Evolutionary conservation across 2,329 filamentous ascomycete species (phyloP), one percentile per base, ranked within the genome.

Genomic region (Aureobasidium sp.): DNA sequence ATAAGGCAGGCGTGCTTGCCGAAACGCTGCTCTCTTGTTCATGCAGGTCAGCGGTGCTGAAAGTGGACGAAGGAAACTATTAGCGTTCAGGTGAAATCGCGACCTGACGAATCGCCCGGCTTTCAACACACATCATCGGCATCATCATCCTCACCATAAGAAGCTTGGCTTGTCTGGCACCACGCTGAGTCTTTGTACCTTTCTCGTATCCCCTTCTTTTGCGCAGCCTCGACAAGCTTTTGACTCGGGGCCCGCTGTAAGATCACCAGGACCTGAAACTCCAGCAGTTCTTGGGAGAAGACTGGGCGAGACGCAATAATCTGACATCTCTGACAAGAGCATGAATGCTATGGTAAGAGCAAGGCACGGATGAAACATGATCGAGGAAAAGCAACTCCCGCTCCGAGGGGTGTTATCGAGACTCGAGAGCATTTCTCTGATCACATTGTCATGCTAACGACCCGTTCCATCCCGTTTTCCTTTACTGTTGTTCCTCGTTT

Each of bases 181-280:
- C 47, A 51, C 48, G 32, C 49, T 51, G 47, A 50, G 47, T 50
- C 53, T 42, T 57, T 57, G 53, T 57, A 57, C 53, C 53, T 57
- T 44, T 34, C 34, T 55, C 29, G 53, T 57, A 57, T 34, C 53
- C 41, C 53, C 41, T 45, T 32, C 53, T 57, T 30, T 36, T 42
- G 25, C 37, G 36, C 21, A 37, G 30, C 27, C 36, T 42, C 30
- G 36, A 29, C 48, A 37, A 7, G 21, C 10, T 29, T 53, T 39
- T 37, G 10, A 53, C 36, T 39, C 39, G 51, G 42, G 49, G 39
- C 39, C 49, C 49, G 50, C n/a, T 54, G 36, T 25, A 25, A 25
- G 34, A 51, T 37, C 21, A 36, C 14, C 30, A 13, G 37, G 39
- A 45, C 51, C 51, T 55, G 51, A 55, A 55, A 42, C 51, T 11